Evolutionary conservation across 139 green algal genomes (phyloP).

Genomic region (Closterium sp.): DNA sequence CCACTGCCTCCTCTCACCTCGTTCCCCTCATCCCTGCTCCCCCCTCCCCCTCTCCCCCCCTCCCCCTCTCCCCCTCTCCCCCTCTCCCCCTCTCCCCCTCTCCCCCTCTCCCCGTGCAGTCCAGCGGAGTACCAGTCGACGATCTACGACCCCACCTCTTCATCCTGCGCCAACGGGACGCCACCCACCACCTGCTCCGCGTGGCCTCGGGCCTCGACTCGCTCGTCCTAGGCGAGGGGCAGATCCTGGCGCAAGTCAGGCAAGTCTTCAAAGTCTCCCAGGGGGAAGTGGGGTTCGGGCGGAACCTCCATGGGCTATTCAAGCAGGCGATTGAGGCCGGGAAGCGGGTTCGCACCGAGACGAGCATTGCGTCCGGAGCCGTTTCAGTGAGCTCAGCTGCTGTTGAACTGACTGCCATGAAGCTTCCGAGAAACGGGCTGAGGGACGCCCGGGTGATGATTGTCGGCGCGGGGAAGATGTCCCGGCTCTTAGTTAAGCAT

Average conservation of each 20-base stretch:
- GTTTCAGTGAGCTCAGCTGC: constrained; percentile 91
- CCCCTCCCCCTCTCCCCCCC: no score
- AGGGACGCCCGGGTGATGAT: constrained; percentile 81
- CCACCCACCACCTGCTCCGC: constrained; percentile 87
- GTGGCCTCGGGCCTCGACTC: constrained; percentile 93
- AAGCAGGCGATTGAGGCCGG: constrained; percentile 94
- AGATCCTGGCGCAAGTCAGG: constrained; percentile 97
- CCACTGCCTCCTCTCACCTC: constrained; percentile 86
- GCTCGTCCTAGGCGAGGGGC: constrained; percentile 96
- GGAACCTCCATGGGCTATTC: constrained; percentile 96
- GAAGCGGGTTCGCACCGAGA: constrained; percentile 94
- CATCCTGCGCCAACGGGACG: constrained; percentile 88
- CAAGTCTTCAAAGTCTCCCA: constrained; percentile 87
- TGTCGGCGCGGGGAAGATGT: constrained; percentile 98
- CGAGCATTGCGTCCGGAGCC: constrained; percentile 83
- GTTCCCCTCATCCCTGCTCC: no score
- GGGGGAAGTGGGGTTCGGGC: constrained; percentile 83
- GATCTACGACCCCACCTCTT: constrained; percentile 94
- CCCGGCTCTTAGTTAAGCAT: constrained; percentile 95
- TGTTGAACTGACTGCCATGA: constrained; percentile 93
- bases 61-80: no score
- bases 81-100: no score
- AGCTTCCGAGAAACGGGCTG: constrained; percentile 85
- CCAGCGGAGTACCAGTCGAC: constrained; percentile 80
- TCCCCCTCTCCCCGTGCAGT: no score